Base-by-base conservation (phyloP, 2,329 filamentous ascomycete species). In the Colletotrichum destructivum region DNA sequence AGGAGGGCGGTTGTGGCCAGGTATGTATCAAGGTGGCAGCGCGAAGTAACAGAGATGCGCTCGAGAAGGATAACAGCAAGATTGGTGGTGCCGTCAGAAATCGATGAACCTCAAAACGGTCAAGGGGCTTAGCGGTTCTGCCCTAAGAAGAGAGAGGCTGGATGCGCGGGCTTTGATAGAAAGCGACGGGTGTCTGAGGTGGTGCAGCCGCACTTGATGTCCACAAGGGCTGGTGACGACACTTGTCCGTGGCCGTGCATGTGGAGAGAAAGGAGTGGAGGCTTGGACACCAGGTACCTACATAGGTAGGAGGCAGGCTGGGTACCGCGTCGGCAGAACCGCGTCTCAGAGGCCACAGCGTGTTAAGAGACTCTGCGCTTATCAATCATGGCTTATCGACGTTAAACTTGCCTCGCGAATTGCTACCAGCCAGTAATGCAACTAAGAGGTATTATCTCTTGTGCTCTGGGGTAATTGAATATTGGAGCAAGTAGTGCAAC, bases 151-250 rank as follows among this genome's bases (percentile, higher is more conserved):
- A 23, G 42, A 62, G 49, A 54, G 38, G 49, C 49, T 55, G 46
- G 49, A 54, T 47, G 31, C 26, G 26, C 62, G 31, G n/a, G 26
- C 23, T 21, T 65, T 35, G 47, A 54, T 46, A 31, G 40, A 35
- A 62, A 26, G 13, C 42, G 51, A 55, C 40, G 49, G n/a, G 15
- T 51, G 65, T 54, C 26, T 46, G 49, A 47, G 31, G 46, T 62
- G 49, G 46, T 62, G 57, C n/a, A 57, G 52, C 54, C 42, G 52
- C 40, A 21, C 21, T 46, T n/a, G 52, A 51, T 44, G 44, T 49
- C 18, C 15, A 18, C 18, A 13, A 23, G 26, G 38, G 60, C 49
- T 42, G 21, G 68, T 70, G 68, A 70, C 68, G 68, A 67, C 62
- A 70, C 68, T 70, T 67, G 40, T 61, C 62, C 31, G 42, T 16